phyloP scores from a whole-genome alignment of 495 filamentous ascomycete species.

The Aspergillus heteromorphus region DNA sequence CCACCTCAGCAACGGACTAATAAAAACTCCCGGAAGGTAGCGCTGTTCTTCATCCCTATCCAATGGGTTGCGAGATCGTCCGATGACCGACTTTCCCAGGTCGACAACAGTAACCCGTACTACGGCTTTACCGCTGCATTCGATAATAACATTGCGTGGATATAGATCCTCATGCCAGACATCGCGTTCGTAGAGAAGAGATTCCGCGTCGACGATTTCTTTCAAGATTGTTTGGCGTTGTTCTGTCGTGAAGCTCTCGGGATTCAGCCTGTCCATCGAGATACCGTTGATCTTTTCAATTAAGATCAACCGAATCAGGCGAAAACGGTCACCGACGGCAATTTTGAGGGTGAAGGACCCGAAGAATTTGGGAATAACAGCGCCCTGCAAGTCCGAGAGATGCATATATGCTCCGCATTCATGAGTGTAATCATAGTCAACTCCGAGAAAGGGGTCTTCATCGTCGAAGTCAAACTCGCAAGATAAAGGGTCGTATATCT shows the following conservation, averaged over 20 bases:
- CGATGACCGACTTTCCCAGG: not conserved
- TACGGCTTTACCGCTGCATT: not conserved
- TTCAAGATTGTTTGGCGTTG: not conserved
- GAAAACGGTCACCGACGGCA: not conserved
- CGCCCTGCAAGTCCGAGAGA: not conserved
- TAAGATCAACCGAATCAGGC: not conserved
- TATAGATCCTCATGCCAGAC: not conserved
- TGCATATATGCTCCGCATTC: not conserved
- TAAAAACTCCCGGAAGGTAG: not conserved
- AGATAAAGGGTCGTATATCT: not conserved
- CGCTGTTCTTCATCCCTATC: conserved; percentile 4
- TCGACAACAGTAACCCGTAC: not conserved
- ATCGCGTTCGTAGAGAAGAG: not conserved
- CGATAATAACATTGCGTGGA: not conserved
- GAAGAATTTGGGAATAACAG: not conserved
- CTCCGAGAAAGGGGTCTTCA: not conserved
- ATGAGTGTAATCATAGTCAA: not conserved
- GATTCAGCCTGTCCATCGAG: not conserved
- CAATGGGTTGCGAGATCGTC: conserved; percentile 8
- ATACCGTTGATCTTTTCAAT: not conserved
- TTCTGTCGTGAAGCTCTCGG: not conserved
- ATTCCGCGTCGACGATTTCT: not conserved
- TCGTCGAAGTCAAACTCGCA: not conserved
- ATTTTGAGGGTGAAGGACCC: not conserved
- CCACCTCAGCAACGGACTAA: conserved; percentile 5